Evolutionary conservation across 345 rosid species (phyloP).

Genomic region (Brassica cretica): DNA sequence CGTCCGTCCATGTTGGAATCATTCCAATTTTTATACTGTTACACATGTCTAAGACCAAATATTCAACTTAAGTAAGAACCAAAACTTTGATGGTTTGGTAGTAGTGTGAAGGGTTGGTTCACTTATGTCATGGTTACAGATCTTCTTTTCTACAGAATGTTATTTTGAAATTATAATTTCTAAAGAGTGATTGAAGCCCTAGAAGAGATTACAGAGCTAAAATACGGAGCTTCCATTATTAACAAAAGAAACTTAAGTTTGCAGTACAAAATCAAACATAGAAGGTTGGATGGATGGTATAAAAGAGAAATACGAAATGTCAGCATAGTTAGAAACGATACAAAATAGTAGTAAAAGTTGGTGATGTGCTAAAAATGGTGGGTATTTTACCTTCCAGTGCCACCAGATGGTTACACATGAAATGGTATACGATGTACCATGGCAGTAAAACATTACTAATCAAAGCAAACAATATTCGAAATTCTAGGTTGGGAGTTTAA

Average conservation of each 20-base stretch:
- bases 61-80: background rate
- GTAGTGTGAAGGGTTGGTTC: background rate
- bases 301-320: background rate
- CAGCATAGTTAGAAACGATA: background rate
- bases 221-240: background rate
- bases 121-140: background rate
- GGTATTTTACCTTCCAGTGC: background rate
- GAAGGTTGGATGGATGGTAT: background rate
- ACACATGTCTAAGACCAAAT: background rate
- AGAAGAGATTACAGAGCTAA: background rate
- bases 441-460: background rate
- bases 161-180: background rate
- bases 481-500: background rate
- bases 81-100: background rate
- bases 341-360: background rate
- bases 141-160: background rate
- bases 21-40: background rate
- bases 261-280: background rate
- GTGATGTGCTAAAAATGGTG: background rate
- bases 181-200: background rate
- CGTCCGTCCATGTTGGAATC: background rate
- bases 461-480: background rate
- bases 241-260: background rate
- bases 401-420: background rate
- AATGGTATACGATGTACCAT: background rate